These are phyloP conservation scores for Talaromyces atroroseus DNA, from an alignment of 2,329 filamentous ascomycete species.

Conservation along the genomic window DNA sequence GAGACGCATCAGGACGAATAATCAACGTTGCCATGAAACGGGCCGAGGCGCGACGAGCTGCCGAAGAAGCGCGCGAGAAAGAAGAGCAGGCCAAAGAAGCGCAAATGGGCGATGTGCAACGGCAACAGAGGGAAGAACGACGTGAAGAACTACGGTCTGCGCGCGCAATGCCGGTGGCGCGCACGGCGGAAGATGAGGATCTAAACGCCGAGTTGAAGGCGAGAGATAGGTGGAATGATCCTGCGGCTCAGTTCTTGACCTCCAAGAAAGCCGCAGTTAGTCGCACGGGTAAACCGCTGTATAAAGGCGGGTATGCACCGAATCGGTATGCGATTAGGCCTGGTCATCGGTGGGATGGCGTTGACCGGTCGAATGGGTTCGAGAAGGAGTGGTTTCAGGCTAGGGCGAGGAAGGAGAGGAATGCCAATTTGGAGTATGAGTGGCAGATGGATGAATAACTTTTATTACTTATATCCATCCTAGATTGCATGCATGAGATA, in stretches of 20 bases:
- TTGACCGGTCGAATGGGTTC: slow-evolving; percentile 89
- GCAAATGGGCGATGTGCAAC: slow-evolving; percentile 80
- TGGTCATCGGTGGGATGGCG: slow-evolving; percentile 93
- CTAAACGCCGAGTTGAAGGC: slow-evolving; percentile 80
- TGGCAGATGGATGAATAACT: slow-evolving; percentile 91
- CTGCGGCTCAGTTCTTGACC: slow-evolving; percentile 74
- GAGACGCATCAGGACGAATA: slow-evolving; percentile 88
- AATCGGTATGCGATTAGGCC: slow-evolving; percentile 93
- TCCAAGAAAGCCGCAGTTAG: slow-evolving; percentile 41
- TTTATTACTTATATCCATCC: background rate
- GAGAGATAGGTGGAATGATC: slow-evolving; percentile 83
- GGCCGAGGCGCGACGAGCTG: slow-evolving; percentile 75
- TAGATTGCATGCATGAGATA: too few species aligned
- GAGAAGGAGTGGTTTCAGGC: slow-evolving; percentile 90
- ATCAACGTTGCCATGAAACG: slow-evolving; percentile 90
- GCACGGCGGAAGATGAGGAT: slow-evolving; percentile 75
- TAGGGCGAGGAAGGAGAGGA: slow-evolving; percentile 68
- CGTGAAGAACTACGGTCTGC: slow-evolving; percentile 71
- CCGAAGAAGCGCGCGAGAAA: slow-evolving; percentile 62
- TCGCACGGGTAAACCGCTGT: slow-evolving; percentile 59
- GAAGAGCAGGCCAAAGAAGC: slow-evolving; percentile 63
- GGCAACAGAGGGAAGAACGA: slow-evolving; percentile 58
- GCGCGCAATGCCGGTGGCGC: slow-evolving; percentile 71
- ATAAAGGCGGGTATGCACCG: slow-evolving; percentile 73
- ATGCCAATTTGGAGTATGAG: slow-evolving; percentile 76